Conservation (phyloP, 805 yeast species). For the Candida multigemmis region DNA sequence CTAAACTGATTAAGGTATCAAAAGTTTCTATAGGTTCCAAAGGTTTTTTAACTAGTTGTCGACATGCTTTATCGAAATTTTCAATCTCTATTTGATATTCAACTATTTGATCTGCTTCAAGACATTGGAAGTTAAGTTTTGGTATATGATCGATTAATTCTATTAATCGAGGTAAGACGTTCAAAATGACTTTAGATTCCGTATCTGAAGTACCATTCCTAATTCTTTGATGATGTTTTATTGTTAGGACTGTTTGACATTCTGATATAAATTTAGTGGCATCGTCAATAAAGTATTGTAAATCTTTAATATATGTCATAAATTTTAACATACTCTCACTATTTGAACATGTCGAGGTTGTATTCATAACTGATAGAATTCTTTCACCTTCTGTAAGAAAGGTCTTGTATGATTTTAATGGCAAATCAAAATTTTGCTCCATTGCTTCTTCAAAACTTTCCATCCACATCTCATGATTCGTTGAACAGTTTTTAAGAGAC, state of each 20-base stretch:
- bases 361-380: slow-evolving; percentile 26
- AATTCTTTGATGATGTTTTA: slow-evolving; percentile 44
- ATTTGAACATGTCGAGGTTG: slow-evolving; percentile 11
- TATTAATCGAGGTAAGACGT: slow-evolving; percentile 16
- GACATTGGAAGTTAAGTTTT: slow-evolving; percentile 38
- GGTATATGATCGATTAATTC: slow-evolving; percentile 39
- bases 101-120: slow-evolving; percentile 52
- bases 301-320: slow-evolving; percentile 8
- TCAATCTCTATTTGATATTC: slow-evolving; percentile 45
- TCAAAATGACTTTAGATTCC: slow-evolving; percentile 11
- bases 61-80: slow-evolving; percentile 40
- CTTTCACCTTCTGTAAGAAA: slow-evolving; percentile 50
- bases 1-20: slow-evolving; percentile 45
- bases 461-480: slow-evolving; percentile 46
- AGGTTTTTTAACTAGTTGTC: slow-evolving; percentile 23
- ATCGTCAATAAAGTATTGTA: slow-evolving; percentile 32
- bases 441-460: slow-evolving; percentile 32
- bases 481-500: slow-evolving; percentile 30
- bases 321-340: slow-evolving; percentile 6
- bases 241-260: slow-evolving; percentile 44
- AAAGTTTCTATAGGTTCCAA: slow-evolving; percentile 35
- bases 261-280: slow-evolving; percentile 46
- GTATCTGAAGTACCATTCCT: slow-evolving; percentile 6
- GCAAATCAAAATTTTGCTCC: slow-evolving; percentile 32
- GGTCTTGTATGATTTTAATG: slow-evolving; percentile 34